Evolutionary conservation across 352 stramenopile genomes (phyloP).

Genomic region (Globisporangium rhizosaccharum): DNA sequence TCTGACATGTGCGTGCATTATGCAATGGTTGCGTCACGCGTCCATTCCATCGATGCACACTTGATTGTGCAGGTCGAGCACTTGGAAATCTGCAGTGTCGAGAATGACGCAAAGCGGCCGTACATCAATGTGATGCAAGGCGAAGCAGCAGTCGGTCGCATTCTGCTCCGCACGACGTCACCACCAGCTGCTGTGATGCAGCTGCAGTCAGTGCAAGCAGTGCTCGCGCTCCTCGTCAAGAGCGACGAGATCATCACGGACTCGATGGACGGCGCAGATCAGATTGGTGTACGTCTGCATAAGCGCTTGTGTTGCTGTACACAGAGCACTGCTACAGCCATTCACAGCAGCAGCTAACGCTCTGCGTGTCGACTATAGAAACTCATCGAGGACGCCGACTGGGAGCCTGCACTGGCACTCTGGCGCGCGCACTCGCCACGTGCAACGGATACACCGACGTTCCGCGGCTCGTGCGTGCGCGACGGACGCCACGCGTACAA

Average conservation of each 20-base stretch:
- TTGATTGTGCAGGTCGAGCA: slow-evolving; percentile 37
- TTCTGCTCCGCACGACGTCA: slow-evolving; percentile 59
- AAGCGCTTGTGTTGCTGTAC: no score
- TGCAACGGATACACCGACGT: slow-evolving; percentile 30
- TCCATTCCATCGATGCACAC: slow-evolving; percentile 2
- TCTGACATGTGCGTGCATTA: no score
- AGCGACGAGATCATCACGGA: slow-evolving; percentile 56
- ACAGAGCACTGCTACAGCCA: neutral
- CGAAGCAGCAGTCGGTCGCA: slow-evolving; percentile 58
- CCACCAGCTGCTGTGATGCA: slow-evolving; percentile 38
- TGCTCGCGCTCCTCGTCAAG: slow-evolving; percentile 51
- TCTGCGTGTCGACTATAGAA: slow-evolving; percentile 18
- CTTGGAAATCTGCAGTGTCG: slow-evolving; percentile 59
- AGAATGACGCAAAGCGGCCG: slow-evolving; percentile 41
- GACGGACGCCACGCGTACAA: slow-evolving; percentile 74
- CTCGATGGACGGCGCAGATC: slow-evolving; percentile 32
- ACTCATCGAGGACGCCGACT: slow-evolving; percentile 44
- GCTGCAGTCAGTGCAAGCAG: slow-evolving; percentile 52
- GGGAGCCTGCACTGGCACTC: slow-evolving; percentile 45
- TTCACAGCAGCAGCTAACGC: neutral
- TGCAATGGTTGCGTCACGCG: neutral
- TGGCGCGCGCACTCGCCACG: slow-evolving; percentile 41
- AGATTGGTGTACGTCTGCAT: slow-evolving; percentile 44
- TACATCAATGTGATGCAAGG: slow-evolving; percentile 71
- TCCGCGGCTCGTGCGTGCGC: slow-evolving; percentile 73